phyloP scores from a whole-genome alignment of 2,329 filamentous ascomycete genomes.

The Cordyceps cicadae region DNA sequence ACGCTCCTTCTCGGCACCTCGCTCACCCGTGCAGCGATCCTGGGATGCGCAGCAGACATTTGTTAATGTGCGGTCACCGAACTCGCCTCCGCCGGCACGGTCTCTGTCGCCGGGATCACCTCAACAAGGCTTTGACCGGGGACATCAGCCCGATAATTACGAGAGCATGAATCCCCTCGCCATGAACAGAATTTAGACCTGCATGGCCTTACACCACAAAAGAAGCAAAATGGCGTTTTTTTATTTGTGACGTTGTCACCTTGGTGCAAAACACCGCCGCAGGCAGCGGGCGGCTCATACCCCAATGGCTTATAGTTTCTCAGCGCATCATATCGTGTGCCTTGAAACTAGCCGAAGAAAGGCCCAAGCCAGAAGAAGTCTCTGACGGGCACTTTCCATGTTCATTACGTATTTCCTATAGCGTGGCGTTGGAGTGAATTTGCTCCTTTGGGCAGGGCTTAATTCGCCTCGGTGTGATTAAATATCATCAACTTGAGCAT shows the following conservation, averaged over 20 bases:
- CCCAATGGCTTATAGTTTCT: neutral
- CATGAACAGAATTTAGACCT: conserved; percentile 44
- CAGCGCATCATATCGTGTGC: neutral
- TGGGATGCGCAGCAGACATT: conserved; percentile 38
- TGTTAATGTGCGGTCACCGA: conserved; percentile 19
- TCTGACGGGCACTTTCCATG: neutral
- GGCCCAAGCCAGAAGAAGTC: neutral
- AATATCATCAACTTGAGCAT: neutral
- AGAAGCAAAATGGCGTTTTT: neutral
- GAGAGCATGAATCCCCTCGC: conserved; percentile 45
- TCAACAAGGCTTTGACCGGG: conserved; percentile 12
- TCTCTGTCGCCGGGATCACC: neutral
- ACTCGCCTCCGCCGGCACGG: neutral
- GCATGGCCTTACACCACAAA: too few species aligned
- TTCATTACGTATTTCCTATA: conserved; percentile 7
- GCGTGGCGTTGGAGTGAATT: conserved; percentile 5
- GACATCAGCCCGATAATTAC: conserved; percentile 17
- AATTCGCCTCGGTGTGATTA: neutral
- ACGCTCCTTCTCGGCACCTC: conserved; percentile 49
- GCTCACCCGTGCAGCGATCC: conserved; percentile 33
- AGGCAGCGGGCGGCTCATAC: neutral
- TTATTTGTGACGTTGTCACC: neutral
- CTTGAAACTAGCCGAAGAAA: neutral
- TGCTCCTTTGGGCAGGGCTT: neutral
- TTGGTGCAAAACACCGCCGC: neutral